phyloP scores from a whole-genome alignment of 164 flowering plant species.

The Aristolochia fimbriata region DNA sequence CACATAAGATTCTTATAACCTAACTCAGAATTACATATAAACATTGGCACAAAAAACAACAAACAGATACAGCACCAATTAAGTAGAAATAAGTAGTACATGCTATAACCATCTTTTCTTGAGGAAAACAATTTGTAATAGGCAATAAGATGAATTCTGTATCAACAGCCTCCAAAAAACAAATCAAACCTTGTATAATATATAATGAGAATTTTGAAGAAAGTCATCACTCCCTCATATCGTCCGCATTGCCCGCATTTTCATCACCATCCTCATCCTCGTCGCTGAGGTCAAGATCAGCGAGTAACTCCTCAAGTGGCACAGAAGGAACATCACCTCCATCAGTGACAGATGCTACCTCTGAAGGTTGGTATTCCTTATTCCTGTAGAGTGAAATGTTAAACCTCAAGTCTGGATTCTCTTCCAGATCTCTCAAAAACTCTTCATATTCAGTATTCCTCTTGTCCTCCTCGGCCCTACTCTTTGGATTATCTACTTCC shows the following conservation, averaged over 20 bases:
- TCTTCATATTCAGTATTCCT: conserved; percentile 39
- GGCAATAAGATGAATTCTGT: too few species aligned
- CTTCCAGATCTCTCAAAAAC: conserved; percentile 54
- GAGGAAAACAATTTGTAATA: too few species aligned
- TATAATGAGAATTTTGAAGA: too few species aligned
- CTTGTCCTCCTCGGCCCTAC: conserved; percentile 35
- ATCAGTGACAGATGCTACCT: conserved; percentile 36
- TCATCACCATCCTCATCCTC: conserved; percentile 11
- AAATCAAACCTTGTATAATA: too few species aligned
- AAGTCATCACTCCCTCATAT: conserved; percentile 17
- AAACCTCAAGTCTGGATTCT: conserved; percentile 56
- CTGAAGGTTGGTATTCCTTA: conserved; percentile 42
- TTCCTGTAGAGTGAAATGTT: conserved; percentile 46
- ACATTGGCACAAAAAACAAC: too few species aligned
- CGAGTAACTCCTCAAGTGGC: conserved; percentile 52
- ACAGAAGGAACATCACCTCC: conserved; percentile 45
- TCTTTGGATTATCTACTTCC: conserved; percentile 39
- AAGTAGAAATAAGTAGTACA: too few species aligned
- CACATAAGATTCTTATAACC: too few species aligned
- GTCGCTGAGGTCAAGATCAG: conserved; percentile 39
- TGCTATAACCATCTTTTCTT: too few species aligned
- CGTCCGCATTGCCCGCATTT: too few species aligned
- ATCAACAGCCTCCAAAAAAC: too few species aligned
- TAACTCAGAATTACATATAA: too few species aligned
- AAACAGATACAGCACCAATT: too few species aligned